phyloP scores from a whole-genome alignment of 2,329 filamentous ascomycete species.

The Cadophora sp. region DNA sequence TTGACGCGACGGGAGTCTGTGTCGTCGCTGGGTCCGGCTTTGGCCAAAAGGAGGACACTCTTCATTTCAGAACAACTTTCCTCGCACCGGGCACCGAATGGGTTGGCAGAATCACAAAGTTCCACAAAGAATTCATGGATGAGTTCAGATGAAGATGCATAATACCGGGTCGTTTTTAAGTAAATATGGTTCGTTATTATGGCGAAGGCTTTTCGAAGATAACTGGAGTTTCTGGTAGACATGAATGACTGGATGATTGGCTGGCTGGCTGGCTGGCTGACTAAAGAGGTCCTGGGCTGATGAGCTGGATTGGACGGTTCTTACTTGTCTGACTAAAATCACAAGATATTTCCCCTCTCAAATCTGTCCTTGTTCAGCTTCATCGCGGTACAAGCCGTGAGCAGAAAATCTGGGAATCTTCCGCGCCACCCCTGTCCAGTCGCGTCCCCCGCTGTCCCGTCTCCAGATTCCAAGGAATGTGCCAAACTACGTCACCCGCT shows the following conservation, averaged over 20 bases:
- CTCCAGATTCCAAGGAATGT: slow-evolving; percentile 9
- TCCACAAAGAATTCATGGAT: slow-evolving; percentile 90
- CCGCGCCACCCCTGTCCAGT: background rate
- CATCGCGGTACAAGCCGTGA: background rate
- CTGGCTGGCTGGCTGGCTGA: background rate
- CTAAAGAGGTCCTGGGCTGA: slow-evolving; percentile 6
- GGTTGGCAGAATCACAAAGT: slow-evolving; percentile 85
- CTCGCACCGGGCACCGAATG: slow-evolving; percentile 95
- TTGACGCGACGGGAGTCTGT: slow-evolving; percentile 94
- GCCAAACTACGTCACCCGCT: slow-evolving; percentile 13
- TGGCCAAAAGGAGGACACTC: slow-evolving; percentile 87
- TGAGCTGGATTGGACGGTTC: background rate
- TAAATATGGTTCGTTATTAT: background rate
- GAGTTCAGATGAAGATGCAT: slow-evolving; percentile 63
- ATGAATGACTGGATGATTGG: background rate
- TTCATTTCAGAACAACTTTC: slow-evolving; percentile 98
- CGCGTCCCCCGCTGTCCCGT: background rate
- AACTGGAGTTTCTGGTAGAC: slow-evolving; percentile 2
- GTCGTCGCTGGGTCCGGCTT: slow-evolving; percentile 93
- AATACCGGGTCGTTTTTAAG: background rate
- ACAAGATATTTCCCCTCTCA: slow-evolving; percentile 6
- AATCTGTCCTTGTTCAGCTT: background rate
- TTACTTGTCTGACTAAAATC: slow-evolving; percentile 5
- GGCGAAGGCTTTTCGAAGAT: background rate
- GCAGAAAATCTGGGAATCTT: background rate